Evolutionary conservation across 768 basidiomycete genomes (phyloP).

Genomic region (Kwoniella botswanensis): DNA sequence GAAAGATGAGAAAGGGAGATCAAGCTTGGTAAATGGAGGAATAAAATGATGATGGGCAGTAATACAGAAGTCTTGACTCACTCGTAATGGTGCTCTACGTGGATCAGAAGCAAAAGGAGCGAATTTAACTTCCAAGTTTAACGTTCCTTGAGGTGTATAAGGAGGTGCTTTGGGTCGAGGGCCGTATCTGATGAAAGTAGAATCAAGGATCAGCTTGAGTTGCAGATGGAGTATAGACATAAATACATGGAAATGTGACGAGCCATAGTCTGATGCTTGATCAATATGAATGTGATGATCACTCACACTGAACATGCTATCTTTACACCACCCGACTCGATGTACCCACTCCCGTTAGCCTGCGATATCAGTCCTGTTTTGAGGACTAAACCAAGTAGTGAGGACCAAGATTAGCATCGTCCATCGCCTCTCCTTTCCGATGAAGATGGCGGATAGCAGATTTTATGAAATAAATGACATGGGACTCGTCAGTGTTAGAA

Average conservation of each 20-base stretch:
- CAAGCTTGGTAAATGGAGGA: constrained; percentile 1
- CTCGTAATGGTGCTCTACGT: constrained; percentile 82
- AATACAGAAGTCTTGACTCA: constrained; percentile 59
- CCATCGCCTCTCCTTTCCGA: too few species aligned
- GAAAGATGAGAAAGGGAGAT: neutral
- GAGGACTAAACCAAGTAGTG: constrained; percentile 65
- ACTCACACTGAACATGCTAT: constrained; percentile 94
- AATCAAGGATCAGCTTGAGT: neutral
- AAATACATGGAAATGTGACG: neutral
- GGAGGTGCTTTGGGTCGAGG: constrained; percentile 62
- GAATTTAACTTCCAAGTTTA: constrained; percentile 97
- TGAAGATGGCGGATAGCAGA: too few species aligned
- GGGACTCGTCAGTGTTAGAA: neutral
- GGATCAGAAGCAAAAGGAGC: constrained; percentile 85
- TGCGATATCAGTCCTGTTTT: constrained; percentile 88
- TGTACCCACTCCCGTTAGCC: constrained; percentile 95
- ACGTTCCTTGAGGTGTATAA: constrained; percentile 70
- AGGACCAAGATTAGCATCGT: constrained; percentile 11
- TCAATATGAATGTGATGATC: neutral
- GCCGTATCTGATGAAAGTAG: constrained; percentile 64
- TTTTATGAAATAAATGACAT: neutral
- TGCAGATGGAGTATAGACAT: neutral
- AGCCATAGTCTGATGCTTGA: neutral
- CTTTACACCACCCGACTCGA: constrained; percentile 89
- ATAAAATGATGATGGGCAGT: neutral